phyloP scores from a whole-genome alignment of 176 grass and related monocot species.

The Cenchrus americanus region DNA sequence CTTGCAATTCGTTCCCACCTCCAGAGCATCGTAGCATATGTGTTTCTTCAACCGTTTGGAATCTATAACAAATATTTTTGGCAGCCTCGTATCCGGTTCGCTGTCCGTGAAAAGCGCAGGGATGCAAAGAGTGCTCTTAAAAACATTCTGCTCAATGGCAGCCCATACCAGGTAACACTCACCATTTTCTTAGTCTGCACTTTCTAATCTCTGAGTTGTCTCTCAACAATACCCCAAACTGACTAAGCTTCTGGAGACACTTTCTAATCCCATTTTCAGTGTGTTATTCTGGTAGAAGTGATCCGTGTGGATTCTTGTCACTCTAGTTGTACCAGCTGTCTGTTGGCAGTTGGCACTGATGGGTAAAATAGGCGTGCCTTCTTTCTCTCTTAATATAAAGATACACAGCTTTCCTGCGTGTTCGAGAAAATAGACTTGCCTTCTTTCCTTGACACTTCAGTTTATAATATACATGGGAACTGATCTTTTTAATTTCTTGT shows the following conservation, averaged over 20 bases:
- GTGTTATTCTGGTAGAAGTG: background rate
- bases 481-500: constrained; percentile 10
- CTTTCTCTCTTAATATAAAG: too few relatives aligned
- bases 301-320: background rate
- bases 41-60: background rate
- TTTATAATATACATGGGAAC: background rate
- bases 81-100: constrained; percentile 61
- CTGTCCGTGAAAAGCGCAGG: constrained; percentile 65
- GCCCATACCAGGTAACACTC: constrained; percentile 50
- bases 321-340: background rate
- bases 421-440: too few relatives aligned
- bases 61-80: constrained; percentile 3
- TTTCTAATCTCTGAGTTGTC: background rate
- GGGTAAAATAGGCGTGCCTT: background rate
- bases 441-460: background rate
- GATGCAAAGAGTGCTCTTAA: constrained; percentile 74
- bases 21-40: background rate
- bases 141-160: constrained; percentile 68
- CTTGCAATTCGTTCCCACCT: background rate
- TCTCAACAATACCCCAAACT: background rate
- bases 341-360: background rate
- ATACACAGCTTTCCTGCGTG: too few relatives aligned
- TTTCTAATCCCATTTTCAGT: background rate
- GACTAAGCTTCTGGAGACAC: background rate
- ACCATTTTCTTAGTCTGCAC: background rate